Base-by-base conservation (phyloP, 306 rosid species). In the Prunus mume region DNA sequence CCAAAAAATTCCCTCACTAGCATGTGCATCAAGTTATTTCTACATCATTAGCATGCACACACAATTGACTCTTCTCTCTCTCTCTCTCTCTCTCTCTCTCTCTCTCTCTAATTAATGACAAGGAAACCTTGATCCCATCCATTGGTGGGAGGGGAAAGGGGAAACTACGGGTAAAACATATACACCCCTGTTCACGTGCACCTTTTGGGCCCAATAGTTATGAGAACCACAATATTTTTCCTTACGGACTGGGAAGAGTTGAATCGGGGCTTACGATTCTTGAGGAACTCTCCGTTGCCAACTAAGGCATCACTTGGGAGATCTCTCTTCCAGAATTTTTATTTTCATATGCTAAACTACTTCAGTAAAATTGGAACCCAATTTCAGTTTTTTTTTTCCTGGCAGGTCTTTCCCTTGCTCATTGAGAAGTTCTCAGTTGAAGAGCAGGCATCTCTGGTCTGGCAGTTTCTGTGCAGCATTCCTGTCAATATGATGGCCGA, bases 391-490 rank as follows among this genome's bases (percentile, higher is more conserved):
- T 52, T 52, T 6, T 18, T 4, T 5, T 34, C 8, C 43, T 46
- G 87, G 80, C 76, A 96, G 99, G 99, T 96, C 71, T 87, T 96
- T 85, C 99, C 98, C 65, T 79, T 96, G 86, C 93, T 96, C 76
- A 83, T 89, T 47, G 97, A 96, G 82, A 96, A 96, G 78, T 96
- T 96, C 83, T 88, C 97, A 30, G 79, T 88, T 5, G 97, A 89
- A 77, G 99, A 92, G 79, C 99, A 92, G 79, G 93, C 98, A 69
- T 93, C 93, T 65, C 83, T 96, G 61, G 96, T 96, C 68, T 96
- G 99, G 98, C 99, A 92, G 87, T 96, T 96, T 83, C 86, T 96
- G 69, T 96, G 99, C 82, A 96, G 98, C 80, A 92, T 96, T 87
- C 99, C 99, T 41, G 98, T 96, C 75, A 87, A 96, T 84, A 91